phyloP scores from a whole-genome alignment of 805 yeast genomes.

The Barnettozyma californica region DNA sequence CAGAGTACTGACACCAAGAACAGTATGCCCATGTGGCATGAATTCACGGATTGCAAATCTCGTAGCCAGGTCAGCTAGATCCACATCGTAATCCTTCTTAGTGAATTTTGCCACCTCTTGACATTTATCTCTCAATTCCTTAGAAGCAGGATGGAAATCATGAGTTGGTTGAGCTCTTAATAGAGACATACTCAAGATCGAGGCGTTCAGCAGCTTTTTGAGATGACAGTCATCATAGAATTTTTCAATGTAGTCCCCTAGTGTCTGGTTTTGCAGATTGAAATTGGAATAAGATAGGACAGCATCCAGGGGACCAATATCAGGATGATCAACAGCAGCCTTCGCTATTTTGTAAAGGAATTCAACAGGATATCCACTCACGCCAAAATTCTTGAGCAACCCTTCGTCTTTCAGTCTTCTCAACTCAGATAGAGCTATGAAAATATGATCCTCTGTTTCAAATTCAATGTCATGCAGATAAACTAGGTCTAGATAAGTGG shows the following conservation, averaged over 20 bases:
- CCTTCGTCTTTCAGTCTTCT: constrained; percentile 60
- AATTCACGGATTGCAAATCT: constrained; percentile 58
- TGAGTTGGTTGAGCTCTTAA: constrained; percentile 63
- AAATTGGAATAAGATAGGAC: constrained; percentile 76
- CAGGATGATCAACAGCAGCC: constrained; percentile 28
- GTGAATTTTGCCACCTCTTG: constrained; percentile 36
- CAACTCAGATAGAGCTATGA: constrained; percentile 60
- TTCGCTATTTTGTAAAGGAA: constrained; percentile 51
- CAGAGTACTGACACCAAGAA: constrained; percentile 68
- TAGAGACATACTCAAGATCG: constrained; percentile 85
- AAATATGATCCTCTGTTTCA: constrained; percentile 46
- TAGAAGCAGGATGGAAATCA: constrained; percentile 75
- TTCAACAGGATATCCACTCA: constrained; percentile 84
- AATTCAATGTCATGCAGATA: constrained; percentile 90
- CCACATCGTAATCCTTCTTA: constrained; percentile 36
- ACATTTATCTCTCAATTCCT: constrained; percentile 44
- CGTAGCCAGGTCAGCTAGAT: constrained; percentile 78
- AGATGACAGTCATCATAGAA: constrained; percentile 52
- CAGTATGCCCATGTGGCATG: constrained; percentile 45
- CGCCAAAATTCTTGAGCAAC: constrained; percentile 57
- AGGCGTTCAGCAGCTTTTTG: constrained; percentile 64
- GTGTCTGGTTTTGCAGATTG: constrained; percentile 67
- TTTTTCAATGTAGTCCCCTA: constrained; percentile 42
- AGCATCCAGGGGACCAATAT: constrained; percentile 64
- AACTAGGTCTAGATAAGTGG: constrained; percentile 71